Evolutionary conservation across 495 filamentous ascomycete genomes (phyloP), one percentile per base, ranked within the genome.

Genomic region (Aspergillus conjunctus): DNA sequence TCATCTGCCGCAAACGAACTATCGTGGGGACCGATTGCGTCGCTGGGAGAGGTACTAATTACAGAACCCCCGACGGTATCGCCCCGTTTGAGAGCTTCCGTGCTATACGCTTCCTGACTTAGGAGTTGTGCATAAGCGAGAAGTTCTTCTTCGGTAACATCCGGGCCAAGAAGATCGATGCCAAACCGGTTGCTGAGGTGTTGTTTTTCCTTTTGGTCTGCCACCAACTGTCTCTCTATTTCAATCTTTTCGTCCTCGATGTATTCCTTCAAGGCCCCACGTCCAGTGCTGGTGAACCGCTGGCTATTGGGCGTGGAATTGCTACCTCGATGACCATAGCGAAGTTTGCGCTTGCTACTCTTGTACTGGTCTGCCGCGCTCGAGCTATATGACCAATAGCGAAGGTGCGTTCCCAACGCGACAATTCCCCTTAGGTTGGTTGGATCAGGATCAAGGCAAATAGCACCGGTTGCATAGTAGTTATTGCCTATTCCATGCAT

Each of bases 371-470:
- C 87, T 7, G 83, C 82, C 33, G 77, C 75, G 12, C 79, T 73
- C 31, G 92, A 93, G 68, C 90, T 96, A 70, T 96, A 97, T 17
- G 88, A 87, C 94, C 94, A 98, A 70, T 92, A 97, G 34, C 91
- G 88, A 9, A 98, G 76, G 69, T 93, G 88, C 0, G 88, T 89
- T 39, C 95, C 94, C 32, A 96, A 82, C 0, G 93, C 87, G 9
- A 97, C 90, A 70, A 93, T 88, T 41, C 94, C 94, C n/a, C 93
- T 86, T n/a, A 98, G 85, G 1, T 86, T 78, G 0, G 91, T 93
- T 32, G 94, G 86, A 65, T 98, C 92, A 0, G 95, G 90, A 70
- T 98, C 95, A 15, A 98, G 81, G 56, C 79, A 85, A 50, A 98
- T 88, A 30, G 91, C 91, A 11, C 92, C 85, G 10, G 90, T 91